A percentile compares a stretch with the other conserved stretches of the same genome.
Evolutionary conservation across 176 grass and related monocot species (phyloP).

Genomic region (Triticum urartu): DNA sequence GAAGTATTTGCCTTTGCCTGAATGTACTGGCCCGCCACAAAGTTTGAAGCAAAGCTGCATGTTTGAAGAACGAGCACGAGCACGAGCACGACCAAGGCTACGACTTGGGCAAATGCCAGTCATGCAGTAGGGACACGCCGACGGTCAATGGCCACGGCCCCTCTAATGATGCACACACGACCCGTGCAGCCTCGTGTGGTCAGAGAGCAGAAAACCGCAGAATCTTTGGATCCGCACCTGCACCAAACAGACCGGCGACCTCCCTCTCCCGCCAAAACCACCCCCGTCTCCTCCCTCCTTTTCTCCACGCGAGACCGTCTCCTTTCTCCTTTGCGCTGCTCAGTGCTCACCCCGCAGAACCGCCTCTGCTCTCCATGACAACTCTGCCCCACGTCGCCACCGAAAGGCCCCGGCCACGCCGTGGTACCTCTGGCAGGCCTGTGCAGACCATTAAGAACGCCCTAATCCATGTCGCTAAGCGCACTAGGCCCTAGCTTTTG

Average conservation of each 20-base stretch:
- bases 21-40: too few species aligned
- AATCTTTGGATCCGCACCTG: constrained; percentile 29
- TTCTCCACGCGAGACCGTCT: neutral
- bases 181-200: constrained; percentile 23
- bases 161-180: constrained; percentile 10
- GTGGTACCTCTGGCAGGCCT: neutral
- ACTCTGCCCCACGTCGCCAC: neutral
- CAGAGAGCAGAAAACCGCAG: neutral
- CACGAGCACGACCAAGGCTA: neutral
- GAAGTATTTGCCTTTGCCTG: too few species aligned
- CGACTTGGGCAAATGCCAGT: neutral
- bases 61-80: too few species aligned
- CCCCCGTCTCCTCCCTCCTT: neutral
- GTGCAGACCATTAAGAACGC: neutral
- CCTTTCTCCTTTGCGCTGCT: neutral
- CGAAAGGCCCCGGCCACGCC: neutral
- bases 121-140: neutral
- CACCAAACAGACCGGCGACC: neutral
- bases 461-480: neutral
- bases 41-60: too few species aligned
- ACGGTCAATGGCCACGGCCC: neutral
- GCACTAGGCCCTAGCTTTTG: constrained; percentile 38
- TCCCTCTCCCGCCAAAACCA: constrained; percentile 40
- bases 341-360: neutral
- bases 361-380: too few species aligned